Percentiles rank a stretch among this genome's conserved stretches.
These are phyloP conservation scores for Mucor piriformis DNA, from an alignment of 371 early-diverging fungal species.

Conservation along the genomic window DNA sequence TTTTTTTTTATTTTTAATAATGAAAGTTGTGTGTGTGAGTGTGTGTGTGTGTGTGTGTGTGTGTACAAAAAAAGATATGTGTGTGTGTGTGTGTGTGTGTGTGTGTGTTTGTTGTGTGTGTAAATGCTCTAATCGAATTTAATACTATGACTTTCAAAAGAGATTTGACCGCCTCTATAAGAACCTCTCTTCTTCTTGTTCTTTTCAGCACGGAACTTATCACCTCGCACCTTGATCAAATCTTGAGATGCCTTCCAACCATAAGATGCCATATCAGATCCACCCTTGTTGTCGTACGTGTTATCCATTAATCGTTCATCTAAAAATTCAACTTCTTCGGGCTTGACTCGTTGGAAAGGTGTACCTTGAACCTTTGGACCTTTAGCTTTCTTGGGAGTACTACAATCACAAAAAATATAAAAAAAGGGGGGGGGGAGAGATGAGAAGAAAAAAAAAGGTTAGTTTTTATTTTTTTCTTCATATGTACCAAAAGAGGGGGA, in stretches of 20 bases:
- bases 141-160: conserved; percentile 83
- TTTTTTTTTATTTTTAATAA: background rate
- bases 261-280: conserved; percentile 72
- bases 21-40: background rate
- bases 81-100: too few species aligned
- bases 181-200: conserved; percentile 97
- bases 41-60: background rate
- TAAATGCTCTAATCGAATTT: conserved; percentile 71
- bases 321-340: conserved; percentile 79
- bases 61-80: background rate
- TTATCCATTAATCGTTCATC: conserved; percentile 87
- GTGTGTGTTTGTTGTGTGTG: background rate
- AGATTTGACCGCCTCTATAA: conserved; percentile 93
- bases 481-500: background rate
- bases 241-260: conserved; percentile 94
- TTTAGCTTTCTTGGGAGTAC: conserved; percentile 19
- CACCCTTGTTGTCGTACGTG: conserved; percentile 71
- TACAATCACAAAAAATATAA: background rate
- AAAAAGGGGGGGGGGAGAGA: background rate
- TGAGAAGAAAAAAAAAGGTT: background rate
- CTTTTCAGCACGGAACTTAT: conserved; percentile 94
- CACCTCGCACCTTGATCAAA: conserved; percentile 88
- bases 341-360: conserved; percentile 83
- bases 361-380: conserved; percentile 48
- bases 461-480: conserved; percentile 12